A percentile compares a stretch with the other conserved stretches of the same genome.
Conservation (phyloP, 768 basidiomycete species). For the Tephrocybe sp. region DNA sequence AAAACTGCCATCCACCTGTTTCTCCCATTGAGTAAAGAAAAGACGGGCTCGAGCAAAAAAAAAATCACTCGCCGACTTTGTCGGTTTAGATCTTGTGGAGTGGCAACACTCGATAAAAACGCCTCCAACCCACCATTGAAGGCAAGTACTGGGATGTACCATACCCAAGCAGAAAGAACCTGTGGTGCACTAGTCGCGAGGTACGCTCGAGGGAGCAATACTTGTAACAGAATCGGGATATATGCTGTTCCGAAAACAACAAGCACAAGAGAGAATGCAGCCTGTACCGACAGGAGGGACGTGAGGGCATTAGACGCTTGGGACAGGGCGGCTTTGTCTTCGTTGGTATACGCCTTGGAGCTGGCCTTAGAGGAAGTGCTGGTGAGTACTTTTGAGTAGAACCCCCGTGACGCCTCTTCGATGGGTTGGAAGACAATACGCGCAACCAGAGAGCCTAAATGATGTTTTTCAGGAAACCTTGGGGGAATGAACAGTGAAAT, state of each 20-base stretch:
- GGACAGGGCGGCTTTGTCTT: constrained; percentile 20
- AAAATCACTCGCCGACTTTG: constrained; percentile 56
- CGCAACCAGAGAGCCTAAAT: constrained; percentile 83
- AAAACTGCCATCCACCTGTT: constrained; percentile 75
- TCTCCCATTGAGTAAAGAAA: neutral
- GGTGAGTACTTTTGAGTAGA: constrained; percentile 70
- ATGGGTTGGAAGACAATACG: constrained; percentile 94
- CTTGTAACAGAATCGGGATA: constrained; percentile 60
- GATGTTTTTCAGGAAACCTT: neutral
- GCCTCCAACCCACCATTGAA: constrained; percentile 92
- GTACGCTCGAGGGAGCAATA: constrained; percentile 73
- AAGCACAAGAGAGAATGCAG: constrained; percentile 64
- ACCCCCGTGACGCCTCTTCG: constrained; percentile 88
- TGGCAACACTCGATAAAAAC: constrained; percentile 79
- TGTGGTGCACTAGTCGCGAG: constrained; percentile 73
- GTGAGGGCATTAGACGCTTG: constrained; percentile 51
- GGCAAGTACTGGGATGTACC: constrained; percentile 87
- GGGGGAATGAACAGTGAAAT: neutral
- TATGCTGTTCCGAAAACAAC: constrained; percentile 75
- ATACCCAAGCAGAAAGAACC: constrained; percentile 78
- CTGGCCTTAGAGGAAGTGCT: constrained; percentile 11
- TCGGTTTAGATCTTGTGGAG: constrained; percentile 56
- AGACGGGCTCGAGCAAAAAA: neutral
- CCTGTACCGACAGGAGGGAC: constrained; percentile 64
- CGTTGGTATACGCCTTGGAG: constrained; percentile 7